These are phyloP conservation scores for Macrolepiota albuminosa DNA, from an alignment of 768 basidiomycete genomes.

Conservation along the genomic window DNA sequence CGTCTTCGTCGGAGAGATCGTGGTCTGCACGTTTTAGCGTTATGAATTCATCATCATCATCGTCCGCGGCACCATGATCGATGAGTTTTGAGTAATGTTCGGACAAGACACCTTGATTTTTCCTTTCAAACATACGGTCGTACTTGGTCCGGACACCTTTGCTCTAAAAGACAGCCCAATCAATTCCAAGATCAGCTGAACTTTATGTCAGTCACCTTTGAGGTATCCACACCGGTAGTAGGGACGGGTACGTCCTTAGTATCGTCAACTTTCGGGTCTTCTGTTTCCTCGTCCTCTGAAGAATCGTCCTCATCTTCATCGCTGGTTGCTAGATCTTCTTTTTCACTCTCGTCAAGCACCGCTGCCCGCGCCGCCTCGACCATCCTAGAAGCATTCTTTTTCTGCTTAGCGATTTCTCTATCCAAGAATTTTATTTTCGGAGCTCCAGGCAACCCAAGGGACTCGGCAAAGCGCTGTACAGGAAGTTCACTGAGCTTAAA, in stretches of 20 bases:
- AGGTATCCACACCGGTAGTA: conserved; percentile 18
- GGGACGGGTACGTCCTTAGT: conserved; percentile 15
- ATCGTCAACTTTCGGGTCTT: conserved; percentile 18
- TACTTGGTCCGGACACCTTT: conserved; percentile 81
- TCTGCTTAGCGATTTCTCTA: conserved; percentile 61
- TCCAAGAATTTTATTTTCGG: conserved; percentile 91
- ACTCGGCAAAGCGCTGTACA: conserved; percentile 78
- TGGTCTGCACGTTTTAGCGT: conserved; percentile 92
- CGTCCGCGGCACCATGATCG: conserved; percentile 49
- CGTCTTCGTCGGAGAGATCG: conserved; percentile 42
- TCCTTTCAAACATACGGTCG: conserved; percentile 96
- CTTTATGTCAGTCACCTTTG: conserved; percentile 33
- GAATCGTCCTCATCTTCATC: conserved; percentile 7
- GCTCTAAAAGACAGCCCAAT: conserved; percentile 14
- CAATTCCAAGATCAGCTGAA: neutral
- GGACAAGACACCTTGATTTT: conserved; percentile 90
- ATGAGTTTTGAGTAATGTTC: conserved; percentile 88
- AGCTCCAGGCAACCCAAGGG: conserved; percentile 88
- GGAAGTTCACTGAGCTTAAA: conserved; percentile 87
- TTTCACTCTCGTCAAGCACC: conserved; percentile 16
- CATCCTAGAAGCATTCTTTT: conserved; percentile 66
- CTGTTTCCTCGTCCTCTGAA: conserved; percentile 17
- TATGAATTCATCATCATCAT: conserved; percentile 79
- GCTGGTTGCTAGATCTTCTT: conserved; percentile 3
- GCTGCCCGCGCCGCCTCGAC: conserved; percentile 27